Evolutionary conservation across 768 basidiomycete genomes (phyloP).

Genomic region (Podaxis mareebaensis): DNA sequence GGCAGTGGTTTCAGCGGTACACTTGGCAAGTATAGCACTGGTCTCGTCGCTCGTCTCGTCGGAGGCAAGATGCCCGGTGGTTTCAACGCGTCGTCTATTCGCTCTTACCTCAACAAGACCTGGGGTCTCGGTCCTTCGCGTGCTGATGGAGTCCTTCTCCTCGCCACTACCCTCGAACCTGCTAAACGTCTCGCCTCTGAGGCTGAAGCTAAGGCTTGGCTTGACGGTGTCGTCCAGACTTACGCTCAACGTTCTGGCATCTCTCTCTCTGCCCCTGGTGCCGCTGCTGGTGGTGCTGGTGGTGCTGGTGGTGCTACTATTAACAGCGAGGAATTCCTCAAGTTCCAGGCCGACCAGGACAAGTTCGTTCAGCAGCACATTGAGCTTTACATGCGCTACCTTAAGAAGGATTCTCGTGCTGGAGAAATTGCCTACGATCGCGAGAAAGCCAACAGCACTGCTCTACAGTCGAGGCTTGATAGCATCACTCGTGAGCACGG

Average conservation of each 20-base stretch:
- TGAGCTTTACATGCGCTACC: conserved; percentile 96
- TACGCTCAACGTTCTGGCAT: conserved; percentile 93
- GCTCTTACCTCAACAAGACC: conserved; percentile 83
- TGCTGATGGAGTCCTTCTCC: conserved; percentile 85
- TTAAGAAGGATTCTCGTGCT: conserved; percentile 88
- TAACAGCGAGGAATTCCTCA: conserved; percentile 97
- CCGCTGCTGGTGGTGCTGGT: conserved; percentile 60
- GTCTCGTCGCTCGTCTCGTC: conserved; percentile 87
- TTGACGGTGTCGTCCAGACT: conserved; percentile 78
- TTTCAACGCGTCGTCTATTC: conserved; percentile 92
- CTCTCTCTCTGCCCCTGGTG: conserved; percentile 69
- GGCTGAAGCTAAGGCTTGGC: conserved; percentile 89
- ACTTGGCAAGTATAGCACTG: conserved; percentile 91
- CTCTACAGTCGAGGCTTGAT: conserved; percentile 86
- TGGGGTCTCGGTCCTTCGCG: conserved; percentile 96
- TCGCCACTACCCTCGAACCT: conserved; percentile 92
- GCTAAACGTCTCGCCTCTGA: conserved; percentile 91
- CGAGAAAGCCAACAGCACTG: conserved; percentile 72
- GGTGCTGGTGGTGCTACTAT: conserved; percentile 82
- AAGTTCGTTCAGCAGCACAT: conserved; percentile 91
- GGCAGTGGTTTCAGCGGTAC: conserved; percentile 78
- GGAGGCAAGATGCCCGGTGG: conserved; percentile 99
- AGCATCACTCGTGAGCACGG: conserved; percentile 91
- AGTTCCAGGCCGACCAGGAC: conserved; percentile 93
- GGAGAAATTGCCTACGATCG: conserved; percentile 89